Evolutionary conservation across 768 basidiomycete genomes (phyloP).

Genomic region (Trametes coccinea): DNA sequence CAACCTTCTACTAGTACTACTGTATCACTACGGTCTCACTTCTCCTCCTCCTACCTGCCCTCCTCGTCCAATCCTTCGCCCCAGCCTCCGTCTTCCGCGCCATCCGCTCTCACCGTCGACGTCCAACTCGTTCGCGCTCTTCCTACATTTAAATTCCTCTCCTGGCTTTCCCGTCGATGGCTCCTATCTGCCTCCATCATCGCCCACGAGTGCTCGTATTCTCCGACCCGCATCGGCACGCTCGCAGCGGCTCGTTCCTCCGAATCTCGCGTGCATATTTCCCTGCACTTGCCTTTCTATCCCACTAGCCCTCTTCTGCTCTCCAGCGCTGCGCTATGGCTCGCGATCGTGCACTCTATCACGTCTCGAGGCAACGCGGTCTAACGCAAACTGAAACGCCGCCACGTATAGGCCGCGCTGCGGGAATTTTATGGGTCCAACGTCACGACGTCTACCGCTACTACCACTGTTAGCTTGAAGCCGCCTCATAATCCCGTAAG

Average conservation of each 20-base stretch:
- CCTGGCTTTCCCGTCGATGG: background rate
- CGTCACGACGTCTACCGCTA: background rate
- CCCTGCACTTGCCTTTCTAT: background rate
- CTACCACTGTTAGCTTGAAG: background rate
- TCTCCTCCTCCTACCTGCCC: background rate
- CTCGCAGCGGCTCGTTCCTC: background rate
- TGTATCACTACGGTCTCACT: background rate
- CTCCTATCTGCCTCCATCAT: conserved; percentile 8
- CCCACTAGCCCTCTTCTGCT: background rate
- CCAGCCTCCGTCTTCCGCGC: background rate
- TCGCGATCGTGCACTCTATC: background rate
- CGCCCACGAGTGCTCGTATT: too few species aligned
- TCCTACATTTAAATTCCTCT: background rate
- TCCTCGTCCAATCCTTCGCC: background rate
- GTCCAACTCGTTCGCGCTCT: background rate
- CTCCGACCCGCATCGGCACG: conserved; percentile 5
- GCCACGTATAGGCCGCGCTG: conserved; percentile 1
- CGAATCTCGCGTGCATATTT: background rate
- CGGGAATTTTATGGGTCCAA: background rate
- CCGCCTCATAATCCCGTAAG: conserved; percentile 7
- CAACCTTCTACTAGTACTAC: background rate
- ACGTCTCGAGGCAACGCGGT: conserved; percentile 10
- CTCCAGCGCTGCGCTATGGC: background rate
- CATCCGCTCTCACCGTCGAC: background rate
- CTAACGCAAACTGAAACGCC: background rate